phyloP scores from a whole-genome alignment of 2,329 filamentous ascomycete species.

The Fusarium sp. region DNA sequence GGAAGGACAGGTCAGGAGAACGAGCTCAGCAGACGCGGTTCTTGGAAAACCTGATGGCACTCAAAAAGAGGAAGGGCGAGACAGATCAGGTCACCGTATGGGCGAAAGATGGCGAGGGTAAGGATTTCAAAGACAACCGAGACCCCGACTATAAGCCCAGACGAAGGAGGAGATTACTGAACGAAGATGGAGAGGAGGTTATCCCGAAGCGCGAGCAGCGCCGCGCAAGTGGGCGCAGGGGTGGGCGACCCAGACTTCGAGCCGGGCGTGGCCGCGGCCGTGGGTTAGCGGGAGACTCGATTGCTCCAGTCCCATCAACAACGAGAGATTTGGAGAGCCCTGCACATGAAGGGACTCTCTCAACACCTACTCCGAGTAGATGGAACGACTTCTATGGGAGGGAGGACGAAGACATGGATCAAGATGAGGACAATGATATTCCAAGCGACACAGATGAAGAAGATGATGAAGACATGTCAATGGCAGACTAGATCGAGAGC shows the following conservation, averaged over 20 bases:
- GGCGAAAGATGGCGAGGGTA: slow-evolving; percentile 62
- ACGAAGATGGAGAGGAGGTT: slow-evolving; percentile 49
- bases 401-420: slow-evolving; percentile 46
- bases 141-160: slow-evolving; percentile 59
- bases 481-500: slow-evolving; percentile 38
- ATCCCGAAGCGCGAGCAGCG: slow-evolving; percentile 40
- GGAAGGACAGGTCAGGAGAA: slow-evolving; percentile 64
- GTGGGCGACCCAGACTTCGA: slow-evolving; percentile 44
- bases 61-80: slow-evolving; percentile 77
- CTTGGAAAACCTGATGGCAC: slow-evolving; percentile 74
- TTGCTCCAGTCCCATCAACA: slow-evolving; percentile 18
- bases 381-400: slow-evolving; percentile 55
- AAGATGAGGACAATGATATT: slow-evolving; percentile 49
- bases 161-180: slow-evolving; percentile 47
- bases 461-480: slow-evolving; percentile 50
- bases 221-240: slow-evolving; percentile 37
- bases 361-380: slow-evolving; percentile 54
- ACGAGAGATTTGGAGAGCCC: slow-evolving; percentile 30
- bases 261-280: slow-evolving; percentile 36
- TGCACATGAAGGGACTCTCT: slow-evolving; percentile 44
- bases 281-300: slow-evolving; percentile 9
- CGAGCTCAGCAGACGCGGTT: slow-evolving; percentile 69
- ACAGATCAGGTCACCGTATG: slow-evolving; percentile 75
- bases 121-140: slow-evolving; percentile 59
- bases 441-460: slow-evolving; percentile 48